A percentile compares a stretch with the other conserved stretches of the same genome.
phyloP scores from a whole-genome alignment of 768 basidiomycete species.

The Tylopilus cervinicoccineus region DNA sequence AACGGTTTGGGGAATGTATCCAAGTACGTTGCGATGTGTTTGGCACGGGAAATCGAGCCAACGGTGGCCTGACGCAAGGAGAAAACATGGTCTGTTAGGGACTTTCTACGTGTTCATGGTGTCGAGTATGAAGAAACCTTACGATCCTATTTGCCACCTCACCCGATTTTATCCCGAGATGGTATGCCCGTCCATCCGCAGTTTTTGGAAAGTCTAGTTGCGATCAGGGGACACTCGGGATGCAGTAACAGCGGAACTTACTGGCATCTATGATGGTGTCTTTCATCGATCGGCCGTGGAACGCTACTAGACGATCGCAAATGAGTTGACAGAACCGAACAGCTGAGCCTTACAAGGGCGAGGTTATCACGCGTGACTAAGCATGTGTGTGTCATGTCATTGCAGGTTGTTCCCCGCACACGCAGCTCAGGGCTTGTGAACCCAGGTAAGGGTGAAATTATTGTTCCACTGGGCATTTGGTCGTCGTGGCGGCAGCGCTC shows the following conservation, averaged over 20 bases:
- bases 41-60: conserved; percentile 66
- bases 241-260: conserved; percentile 33
- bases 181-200: conserved; percentile 70
- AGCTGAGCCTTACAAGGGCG: neutral
- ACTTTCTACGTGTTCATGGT: neutral
- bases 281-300: conserved; percentile 45
- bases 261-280: conserved; percentile 63
- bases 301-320: neutral
- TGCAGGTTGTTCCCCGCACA: neutral
- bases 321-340: neutral
- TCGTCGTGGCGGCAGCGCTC: neutral
- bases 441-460: neutral
- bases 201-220: conserved; percentile 71
- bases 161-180: conserved; percentile 68
- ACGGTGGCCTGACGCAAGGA: conserved; percentile 56
- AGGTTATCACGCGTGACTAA: neutral
- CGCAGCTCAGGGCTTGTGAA: neutral
- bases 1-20: conserved; percentile 60
- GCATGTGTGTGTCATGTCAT: conserved; percentile 5
- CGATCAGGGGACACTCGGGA: neutral
- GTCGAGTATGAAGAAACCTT: conserved; percentile 24
- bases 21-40: conserved; percentile 52
- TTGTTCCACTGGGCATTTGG: neutral
- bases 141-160: conserved; percentile 83
- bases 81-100: neutral